Percentiles rank a stretch among this genome's conserved stretches.
phyloP scores from a whole-genome alignment of 2,329 filamentous ascomycete genomes.

The Waltergamsia citrina region DNA sequence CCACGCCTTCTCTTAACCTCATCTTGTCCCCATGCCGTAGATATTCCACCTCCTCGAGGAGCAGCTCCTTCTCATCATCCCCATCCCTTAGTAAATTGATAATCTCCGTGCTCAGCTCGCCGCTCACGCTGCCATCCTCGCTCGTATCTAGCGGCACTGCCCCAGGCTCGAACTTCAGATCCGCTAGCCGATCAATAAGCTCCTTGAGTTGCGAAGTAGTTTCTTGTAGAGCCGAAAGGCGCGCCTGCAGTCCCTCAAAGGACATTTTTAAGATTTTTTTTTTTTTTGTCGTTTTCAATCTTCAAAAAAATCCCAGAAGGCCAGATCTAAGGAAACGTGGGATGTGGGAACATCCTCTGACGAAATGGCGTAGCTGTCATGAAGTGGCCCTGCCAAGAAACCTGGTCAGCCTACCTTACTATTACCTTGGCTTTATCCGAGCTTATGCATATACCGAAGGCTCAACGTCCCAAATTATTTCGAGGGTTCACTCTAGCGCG shows the following conservation, averaged over 20 bases:
- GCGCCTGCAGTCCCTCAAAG: slow-evolving; percentile 52
- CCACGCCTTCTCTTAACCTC: slow-evolving; percentile 56
- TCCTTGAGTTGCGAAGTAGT: slow-evolving; percentile 47
- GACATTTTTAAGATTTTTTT: slow-evolving; percentile 29
- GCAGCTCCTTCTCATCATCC: slow-evolving; percentile 74
- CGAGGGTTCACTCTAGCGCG: not conserved
- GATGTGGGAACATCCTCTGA: too few species aligned
- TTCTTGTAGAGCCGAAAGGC: slow-evolving; percentile 50
- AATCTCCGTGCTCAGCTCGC: slow-evolving; percentile 75
- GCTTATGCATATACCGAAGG: slow-evolving; percentile 4
- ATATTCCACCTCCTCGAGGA: slow-evolving; percentile 71
- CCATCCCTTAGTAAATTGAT: slow-evolving; percentile 66
- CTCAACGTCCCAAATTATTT: not conserved
- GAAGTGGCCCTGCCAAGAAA: not conserved
- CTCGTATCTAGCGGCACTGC: slow-evolving; percentile 40
- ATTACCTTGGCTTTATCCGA: not conserved
- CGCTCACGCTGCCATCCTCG: slow-evolving; percentile 44
- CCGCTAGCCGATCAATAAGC: slow-evolving; percentile 50
- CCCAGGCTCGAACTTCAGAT: slow-evolving; percentile 48
- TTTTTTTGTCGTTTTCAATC: not conserved
- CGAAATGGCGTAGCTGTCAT: slow-evolving; percentile 4
- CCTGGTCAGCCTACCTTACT: too few species aligned
- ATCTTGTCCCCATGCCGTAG: slow-evolving; percentile 52
- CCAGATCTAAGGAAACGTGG: too few species aligned
- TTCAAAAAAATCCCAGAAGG: too few species aligned